Evolutionary conservation across 176 grass and related monocot species (phyloP), one percentile per base, ranked within the genome.

Genomic region (Miscanthus lutarioriparius): DNA sequence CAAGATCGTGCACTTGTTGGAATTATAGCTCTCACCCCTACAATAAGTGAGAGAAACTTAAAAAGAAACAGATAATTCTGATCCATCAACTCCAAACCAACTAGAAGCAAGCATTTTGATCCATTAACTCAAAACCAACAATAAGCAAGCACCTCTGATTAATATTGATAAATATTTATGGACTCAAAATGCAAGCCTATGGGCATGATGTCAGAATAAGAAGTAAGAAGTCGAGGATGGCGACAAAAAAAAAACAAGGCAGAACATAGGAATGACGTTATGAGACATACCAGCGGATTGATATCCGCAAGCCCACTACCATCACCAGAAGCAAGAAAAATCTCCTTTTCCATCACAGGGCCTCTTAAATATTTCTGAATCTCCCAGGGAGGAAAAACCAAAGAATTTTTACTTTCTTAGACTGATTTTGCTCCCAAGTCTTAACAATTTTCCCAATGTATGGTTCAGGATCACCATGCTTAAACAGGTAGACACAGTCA

Each of bases 351-450:
- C 78, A 73, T 72, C 26, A 89, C 64, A 72, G 82, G 62, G 28
- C 68, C 87, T 47, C 19, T 56, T 64, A 94, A 83, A 83, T 88
- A 72, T 77, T 77, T 80, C 64, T 43, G 69, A 26, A 94, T 87
- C 75, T 94, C 92, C 80, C 43, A 38, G 89, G 89, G 14, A 77
- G 27, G 44, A 94, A 94, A 86, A 92, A 94, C 92, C 92, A 94
- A 80, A 94, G 68, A 83, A 94, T 89, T 67, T 94, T 94, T 58
- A 92, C 77, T 92, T 77, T 94, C 78, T 86, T 94, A 51, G 11
- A 76, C 45, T 75, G 9, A n/a, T 90, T 89, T 72, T 90, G 82
- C 70, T 91, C 73, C 81, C 84, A 91, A 63, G 89, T 89, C 54
- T 86, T 94, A 47, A 91, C 4, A 80, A 94, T 87, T 62, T 94